Evolutionary conservation across 2,329 filamentous ascomycete species (phyloP).

Genomic region (Calonectria leucothoes): DNA sequence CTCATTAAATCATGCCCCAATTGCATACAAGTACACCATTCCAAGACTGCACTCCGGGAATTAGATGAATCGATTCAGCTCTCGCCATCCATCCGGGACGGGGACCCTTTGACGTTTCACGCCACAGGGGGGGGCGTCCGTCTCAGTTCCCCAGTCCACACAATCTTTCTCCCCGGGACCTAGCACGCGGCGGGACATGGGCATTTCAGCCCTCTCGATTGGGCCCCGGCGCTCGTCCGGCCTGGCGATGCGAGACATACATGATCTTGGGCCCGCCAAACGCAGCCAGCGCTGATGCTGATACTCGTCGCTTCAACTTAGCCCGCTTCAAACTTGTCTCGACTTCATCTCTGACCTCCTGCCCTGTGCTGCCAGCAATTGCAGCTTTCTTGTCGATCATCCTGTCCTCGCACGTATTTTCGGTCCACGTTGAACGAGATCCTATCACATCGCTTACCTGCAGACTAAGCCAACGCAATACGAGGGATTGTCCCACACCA

Average conservation of each 20-base stretch:
- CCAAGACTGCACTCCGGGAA: not conserved
- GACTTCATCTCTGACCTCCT: slow-evolving; percentile 2
- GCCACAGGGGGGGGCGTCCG: slow-evolving; percentile 5
- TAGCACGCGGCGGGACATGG: slow-evolving; percentile 26
- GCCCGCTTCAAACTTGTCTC: slow-evolving; percentile 9
- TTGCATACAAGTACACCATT: not conserved
- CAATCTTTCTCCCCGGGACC: slow-evolving; percentile 23
- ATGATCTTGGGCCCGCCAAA: not conserved
- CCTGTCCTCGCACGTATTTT: not conserved
- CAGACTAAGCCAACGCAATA: slow-evolving; percentile 23
- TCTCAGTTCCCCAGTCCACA: slow-evolving; percentile 23
- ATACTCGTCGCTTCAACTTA: slow-evolving; percentile 10
- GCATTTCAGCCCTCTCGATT: slow-evolving; percentile 25
- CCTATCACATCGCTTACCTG: slow-evolving; percentile 10
- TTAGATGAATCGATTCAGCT: slow-evolving; percentile 10
- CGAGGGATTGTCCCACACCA: slow-evolving; percentile 23
- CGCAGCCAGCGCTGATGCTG: slow-evolving; percentile 8
- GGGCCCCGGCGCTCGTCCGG: slow-evolving; percentile 20
- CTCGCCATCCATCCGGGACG: not conserved
- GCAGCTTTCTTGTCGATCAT: not conserved
- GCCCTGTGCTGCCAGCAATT: not conserved
- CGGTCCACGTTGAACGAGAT: not conserved
- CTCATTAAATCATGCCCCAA: slow-evolving; percentile 1
- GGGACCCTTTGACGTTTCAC: slow-evolving; percentile 17
- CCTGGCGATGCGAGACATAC: slow-evolving; percentile 36